Base-by-base conservation (phyloP, 208 protist species). In the Trypanosoma caninum region DNA sequence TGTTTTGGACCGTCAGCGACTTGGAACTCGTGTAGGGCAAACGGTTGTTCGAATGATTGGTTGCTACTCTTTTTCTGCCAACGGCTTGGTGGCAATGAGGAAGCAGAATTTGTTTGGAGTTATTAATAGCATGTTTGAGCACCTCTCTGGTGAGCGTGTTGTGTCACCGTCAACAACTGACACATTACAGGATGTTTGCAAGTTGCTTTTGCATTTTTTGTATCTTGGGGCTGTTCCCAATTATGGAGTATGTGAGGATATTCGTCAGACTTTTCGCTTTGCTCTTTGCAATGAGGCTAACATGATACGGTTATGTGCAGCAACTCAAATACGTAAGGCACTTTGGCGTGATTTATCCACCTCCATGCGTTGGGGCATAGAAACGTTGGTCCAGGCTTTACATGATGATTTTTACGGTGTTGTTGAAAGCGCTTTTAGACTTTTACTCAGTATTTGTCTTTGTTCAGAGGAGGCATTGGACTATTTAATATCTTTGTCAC, bases 241-340 rank as follows among this genome's bases (percentile, higher is more conserved):
- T 72, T 91, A 87, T 71, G 89, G 89, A 37, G 86, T 95, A 40
- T 92, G 89, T 77, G 80, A 93, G 30, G 85, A 91, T 47, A 88
- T 95, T 51, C 81, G 89, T 5, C 74, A 85, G 48, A 78, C 72
- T 23, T 80, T 91, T 59, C 84, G 80, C 18, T 60, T 52, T 23
- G 84, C 85, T 22, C 59, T 95, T 25, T 51, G 56, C 25, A 87
- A 89, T 69, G 64, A 74, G 14, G 76, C 74, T 40, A 78, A 80
- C 52, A 47, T 78, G 11, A 82, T 95, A 40, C 85, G 89, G 6
- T 69, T 95, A 46, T 93, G 86, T 70, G 89, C 86, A 7, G 72
- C 74, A 22, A 77, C 63, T 61, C 85, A 91, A 66, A 73, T 95
- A 20, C 74, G 78, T 64, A 80, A 84, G 48, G 74, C 78, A 6